These are phyloP conservation scores for Populus davidiana DNA, from an alignment of 345 rosid genomes.

Conservation along the genomic window DNA sequence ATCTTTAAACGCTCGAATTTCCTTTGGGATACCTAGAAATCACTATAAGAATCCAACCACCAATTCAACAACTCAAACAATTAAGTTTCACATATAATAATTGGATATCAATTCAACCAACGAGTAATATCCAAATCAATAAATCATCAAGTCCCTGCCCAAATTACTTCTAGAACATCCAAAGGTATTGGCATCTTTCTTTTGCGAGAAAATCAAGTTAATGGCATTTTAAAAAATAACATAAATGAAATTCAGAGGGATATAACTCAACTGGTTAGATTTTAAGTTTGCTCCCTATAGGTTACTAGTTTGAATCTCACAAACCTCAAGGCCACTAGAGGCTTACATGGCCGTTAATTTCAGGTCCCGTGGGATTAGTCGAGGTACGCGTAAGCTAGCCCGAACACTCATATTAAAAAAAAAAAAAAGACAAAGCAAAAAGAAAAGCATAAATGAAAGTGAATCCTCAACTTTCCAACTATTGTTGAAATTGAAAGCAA, in stretches of 20 bases:
- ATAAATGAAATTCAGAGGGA: not conserved
- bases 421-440: too few relatives aligned
- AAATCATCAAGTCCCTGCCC: not conserved
- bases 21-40: slow-evolving; percentile 61
- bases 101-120: not conserved
- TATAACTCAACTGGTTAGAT: too few relatives aligned
- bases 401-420: too few relatives aligned
- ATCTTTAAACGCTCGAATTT: slow-evolving; percentile 66
- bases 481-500: not conserved
- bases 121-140: not conserved
- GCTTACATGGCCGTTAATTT: too few relatives aligned
- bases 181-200: not conserved
- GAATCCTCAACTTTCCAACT: not conserved
- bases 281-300: too few relatives aligned
- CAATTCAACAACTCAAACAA: not conserved
- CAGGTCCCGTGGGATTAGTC: too few relatives aligned
- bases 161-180: not conserved
- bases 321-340: too few relatives aligned
- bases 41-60: not conserved
- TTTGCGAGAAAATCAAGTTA: not conserved
- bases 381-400: too few relatives aligned
- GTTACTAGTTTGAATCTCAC: too few relatives aligned
- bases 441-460: not conserved
- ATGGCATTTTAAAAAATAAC: not conserved
- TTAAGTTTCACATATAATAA: not conserved